These are phyloP conservation scores for Areca catechu DNA, from an alignment of 176 grass and related monocot species.

Conservation along the genomic window DNA sequence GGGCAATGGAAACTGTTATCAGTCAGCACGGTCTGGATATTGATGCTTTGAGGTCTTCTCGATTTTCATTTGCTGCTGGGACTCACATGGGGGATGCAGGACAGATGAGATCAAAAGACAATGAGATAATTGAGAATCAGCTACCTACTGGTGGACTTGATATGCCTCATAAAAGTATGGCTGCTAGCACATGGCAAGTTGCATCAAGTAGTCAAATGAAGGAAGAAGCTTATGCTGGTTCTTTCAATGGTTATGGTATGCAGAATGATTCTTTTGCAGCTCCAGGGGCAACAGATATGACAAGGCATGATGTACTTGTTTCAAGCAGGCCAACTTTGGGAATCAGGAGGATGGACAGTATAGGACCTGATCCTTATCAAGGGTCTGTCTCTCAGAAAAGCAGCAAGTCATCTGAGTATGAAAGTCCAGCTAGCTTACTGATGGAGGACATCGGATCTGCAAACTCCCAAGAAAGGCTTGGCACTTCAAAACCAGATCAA, in stretches of 20 bases:
- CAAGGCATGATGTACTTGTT: conserved; percentile 34
- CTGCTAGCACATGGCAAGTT: conserved; percentile 57
- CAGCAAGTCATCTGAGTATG: conserved; percentile 54
- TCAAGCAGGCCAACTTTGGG: conserved; percentile 25
- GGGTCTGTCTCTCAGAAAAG: conserved; percentile 61
- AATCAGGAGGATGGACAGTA: conserved; percentile 38
- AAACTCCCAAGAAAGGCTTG: conserved; percentile 63
- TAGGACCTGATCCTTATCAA: conserved; percentile 55
- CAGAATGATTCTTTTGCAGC: conserved; percentile 26
- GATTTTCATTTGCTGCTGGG: conserved; percentile 52
- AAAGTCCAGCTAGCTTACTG: conserved; percentile 60
- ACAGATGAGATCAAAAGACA: conserved; percentile 51
- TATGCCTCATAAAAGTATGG: conserved; percentile 39
- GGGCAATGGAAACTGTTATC: conserved; percentile 97
- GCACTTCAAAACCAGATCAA: conserved; percentile 73
- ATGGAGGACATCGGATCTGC: conserved; percentile 83
- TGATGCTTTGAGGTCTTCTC: conserved; percentile 59
- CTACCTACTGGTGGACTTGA: conserved; percentile 42
- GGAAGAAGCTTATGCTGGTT: conserved; percentile 20
- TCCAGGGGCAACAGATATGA: conserved; percentile 40
- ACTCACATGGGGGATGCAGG: conserved; percentile 53
- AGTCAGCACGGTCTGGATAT: conserved; percentile 91
- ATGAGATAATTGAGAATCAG: conserved; percentile 47
- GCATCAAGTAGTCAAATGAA: conserved; percentile 48
- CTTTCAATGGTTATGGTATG: conserved; percentile 13